A percentile compares a stretch with the other conserved stretches of the same genome.
Conservation (phyloP, 306 rosid species). For the Rosa multiflora region DNA sequence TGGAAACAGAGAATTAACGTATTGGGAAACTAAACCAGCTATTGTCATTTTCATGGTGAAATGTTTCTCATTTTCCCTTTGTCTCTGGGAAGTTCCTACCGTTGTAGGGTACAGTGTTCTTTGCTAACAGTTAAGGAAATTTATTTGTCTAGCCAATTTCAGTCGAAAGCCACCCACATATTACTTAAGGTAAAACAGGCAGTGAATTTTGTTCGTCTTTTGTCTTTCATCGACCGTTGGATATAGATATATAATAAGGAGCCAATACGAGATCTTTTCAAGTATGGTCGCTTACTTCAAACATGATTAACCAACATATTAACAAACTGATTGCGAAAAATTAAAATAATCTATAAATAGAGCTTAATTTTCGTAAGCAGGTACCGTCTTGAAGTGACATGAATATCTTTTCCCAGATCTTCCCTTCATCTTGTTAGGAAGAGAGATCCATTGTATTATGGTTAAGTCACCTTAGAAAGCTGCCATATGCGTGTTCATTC, state of each 20-base stretch:
- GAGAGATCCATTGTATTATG: background rate
- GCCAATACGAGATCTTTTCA: background rate
- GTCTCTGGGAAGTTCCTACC: background rate
- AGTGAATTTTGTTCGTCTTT: background rate
- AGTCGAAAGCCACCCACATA: background rate
- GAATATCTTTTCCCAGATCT: background rate
- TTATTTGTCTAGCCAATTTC: background rate
- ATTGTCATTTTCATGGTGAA: slow-evolving; percentile 11
- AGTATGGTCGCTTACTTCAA: background rate
- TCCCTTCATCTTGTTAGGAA: background rate
- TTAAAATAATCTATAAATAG: background rate
- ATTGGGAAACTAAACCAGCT: background rate
- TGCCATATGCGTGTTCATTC: background rate
- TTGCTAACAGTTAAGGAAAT: background rate
- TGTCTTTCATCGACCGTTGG: background rate
- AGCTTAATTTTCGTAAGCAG: background rate
- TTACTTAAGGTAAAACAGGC: background rate
- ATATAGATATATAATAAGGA: too few species aligned
- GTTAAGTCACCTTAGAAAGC: background rate
- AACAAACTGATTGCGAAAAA: background rate
- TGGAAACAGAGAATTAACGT: background rate
- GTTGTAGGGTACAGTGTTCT: slow-evolving; percentile 8
- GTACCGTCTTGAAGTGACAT: background rate
- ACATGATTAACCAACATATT: too few species aligned
- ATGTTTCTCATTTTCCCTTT: background rate